Base-by-base conservation (phyloP, 192 early-diverging fungal species). In the Obelidium mucronatum region DNA sequence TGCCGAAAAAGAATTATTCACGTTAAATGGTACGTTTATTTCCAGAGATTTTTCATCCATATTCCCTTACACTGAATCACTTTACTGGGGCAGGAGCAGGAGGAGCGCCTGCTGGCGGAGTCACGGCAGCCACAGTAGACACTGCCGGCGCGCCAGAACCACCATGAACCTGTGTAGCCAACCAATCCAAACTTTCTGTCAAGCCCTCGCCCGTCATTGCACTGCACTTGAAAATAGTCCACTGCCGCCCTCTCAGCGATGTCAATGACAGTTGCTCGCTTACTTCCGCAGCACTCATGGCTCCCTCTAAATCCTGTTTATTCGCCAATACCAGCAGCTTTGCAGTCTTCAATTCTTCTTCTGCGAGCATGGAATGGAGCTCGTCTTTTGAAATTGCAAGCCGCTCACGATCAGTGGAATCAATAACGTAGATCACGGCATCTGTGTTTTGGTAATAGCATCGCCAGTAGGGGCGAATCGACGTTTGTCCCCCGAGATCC, bases 361-460 rank as follows among this genome's bases (percentile, higher is more conserved):
- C 97, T 51, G 93, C 91, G 77, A 99, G 83, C 96, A 99, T 98
- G 13, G 92, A 86, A 73, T 91, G 87, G 77, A 99, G 84, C 80
- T 99, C 97, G 65, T 97, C 94, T 61, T 92, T 91, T 61, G 92
- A 91, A 34, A 92, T 94, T 40, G 86, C 85, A 79, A 99, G 91
- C 53, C 97, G 90, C 59, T 97, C 96, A 59, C 91, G 86, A 78
- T 99, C 97, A 34, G 91, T 89, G 76, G 91, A 93, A 83, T 99
- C 97, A 5, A 99, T 94, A 39, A 99, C 96, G 79, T 97, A 99
- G 71, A 99, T 97, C 37, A 99, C 92, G 19, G 96, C 96, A 80
- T 98, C 96, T n/a, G 96, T 98, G 85, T 98, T 97, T 74, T 94
- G 92, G 80, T 98, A 99, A 86, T 99, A 99, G 89, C 96, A 97